Percentiles rank a stretch among this genome's conserved stretches.
phyloP scores from a whole-genome alignment of 192 early-diverging fungal species.

The Backusella liffmaniae region DNA sequence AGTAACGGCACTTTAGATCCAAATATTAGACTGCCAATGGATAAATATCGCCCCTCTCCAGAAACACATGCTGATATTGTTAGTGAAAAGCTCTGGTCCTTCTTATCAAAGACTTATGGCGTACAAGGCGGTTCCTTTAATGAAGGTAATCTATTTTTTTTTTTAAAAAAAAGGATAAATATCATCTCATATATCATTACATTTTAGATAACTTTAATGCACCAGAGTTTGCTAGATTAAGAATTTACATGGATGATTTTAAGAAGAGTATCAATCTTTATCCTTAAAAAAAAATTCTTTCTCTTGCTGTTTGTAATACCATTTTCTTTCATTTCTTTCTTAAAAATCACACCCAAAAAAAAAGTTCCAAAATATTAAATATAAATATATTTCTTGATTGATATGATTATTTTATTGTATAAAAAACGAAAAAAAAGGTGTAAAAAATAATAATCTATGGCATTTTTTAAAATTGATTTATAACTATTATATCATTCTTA shows the following conservation, averaged over 20 bases:
- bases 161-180: too few relatives aligned
- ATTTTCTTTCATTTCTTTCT: background rate
- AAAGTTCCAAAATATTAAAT: background rate
- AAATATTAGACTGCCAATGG: slow-evolving; percentile 26
- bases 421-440: background rate
- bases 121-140: slow-evolving; percentile 28
- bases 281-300: slow-evolving; percentile 12
- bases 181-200: background rate
- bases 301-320: slow-evolving; percentile 10
- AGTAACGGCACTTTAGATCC: slow-evolving; percentile 32
- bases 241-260: slow-evolving; percentile 27
- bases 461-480: too few relatives aligned
- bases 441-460: too few relatives aligned
- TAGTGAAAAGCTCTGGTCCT: slow-evolving; percentile 32
- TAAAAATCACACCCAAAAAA: background rate
- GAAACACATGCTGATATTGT: slow-evolving; percentile 37
- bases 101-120: slow-evolving; percentile 30
- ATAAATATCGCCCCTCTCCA: slow-evolving; percentile 34
- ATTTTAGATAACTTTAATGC: slow-evolving; percentile 13
- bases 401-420: too few relatives aligned
- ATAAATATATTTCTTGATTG: too few relatives aligned
- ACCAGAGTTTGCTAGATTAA: slow-evolving; percentile 28
- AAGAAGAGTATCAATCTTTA: slow-evolving; percentile 28
- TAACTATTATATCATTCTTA: too few relatives aligned
- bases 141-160: slow-evolving; percentile 23